phyloP scores from a whole-genome alignment of 2,329 filamentous ascomycete species.

The Onygenales sp. region DNA sequence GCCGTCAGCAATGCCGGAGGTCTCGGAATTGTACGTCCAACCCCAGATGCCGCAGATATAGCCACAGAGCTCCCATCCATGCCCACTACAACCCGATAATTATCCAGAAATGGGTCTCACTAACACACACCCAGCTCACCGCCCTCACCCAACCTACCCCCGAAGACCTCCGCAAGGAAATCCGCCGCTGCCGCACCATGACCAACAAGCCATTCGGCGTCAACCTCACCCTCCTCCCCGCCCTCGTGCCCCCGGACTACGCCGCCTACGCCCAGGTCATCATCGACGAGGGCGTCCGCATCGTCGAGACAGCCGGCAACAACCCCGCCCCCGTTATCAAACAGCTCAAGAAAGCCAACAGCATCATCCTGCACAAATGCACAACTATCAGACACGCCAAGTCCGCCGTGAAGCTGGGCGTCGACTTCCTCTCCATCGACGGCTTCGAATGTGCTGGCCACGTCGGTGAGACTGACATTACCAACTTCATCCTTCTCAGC shows the following conservation, averaged over 20 bases:
- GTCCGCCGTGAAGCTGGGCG: conserved; percentile 84
- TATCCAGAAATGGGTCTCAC: background rate
- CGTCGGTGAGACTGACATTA: conserved; percentile 45
- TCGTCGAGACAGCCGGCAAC: conserved; percentile 92
- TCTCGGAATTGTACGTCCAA: conserved; percentile 39
- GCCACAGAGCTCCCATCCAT: no score
- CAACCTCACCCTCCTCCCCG: conserved; percentile 87
- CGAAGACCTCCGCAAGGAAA: conserved; percentile 86
- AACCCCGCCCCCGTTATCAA: conserved; percentile 82
- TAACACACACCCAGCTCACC: conserved; percentile 30
- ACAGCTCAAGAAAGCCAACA: conserved; percentile 70
- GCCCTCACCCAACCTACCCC: conserved; percentile 82
- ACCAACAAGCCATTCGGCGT: conserved; percentile 63
- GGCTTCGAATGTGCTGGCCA: conserved; percentile 90
- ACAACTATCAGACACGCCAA: conserved; percentile 90
- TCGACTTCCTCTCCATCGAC: conserved; percentile 94
- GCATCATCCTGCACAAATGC: conserved; percentile 89
- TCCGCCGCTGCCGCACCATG: conserved; percentile 71
- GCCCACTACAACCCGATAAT: conserved; percentile 3
- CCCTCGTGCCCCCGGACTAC: conserved; percentile 86
- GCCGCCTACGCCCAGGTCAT: conserved; percentile 81
- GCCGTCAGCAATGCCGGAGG: conserved; percentile 47
- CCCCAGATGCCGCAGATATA: background rate
- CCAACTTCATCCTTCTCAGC: conserved; percentile 58
- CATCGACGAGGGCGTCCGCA: conserved; percentile 82